phyloP scores from a whole-genome alignment of 371 early-diverging fungal genomes.

The Mortierella sp. region DNA sequence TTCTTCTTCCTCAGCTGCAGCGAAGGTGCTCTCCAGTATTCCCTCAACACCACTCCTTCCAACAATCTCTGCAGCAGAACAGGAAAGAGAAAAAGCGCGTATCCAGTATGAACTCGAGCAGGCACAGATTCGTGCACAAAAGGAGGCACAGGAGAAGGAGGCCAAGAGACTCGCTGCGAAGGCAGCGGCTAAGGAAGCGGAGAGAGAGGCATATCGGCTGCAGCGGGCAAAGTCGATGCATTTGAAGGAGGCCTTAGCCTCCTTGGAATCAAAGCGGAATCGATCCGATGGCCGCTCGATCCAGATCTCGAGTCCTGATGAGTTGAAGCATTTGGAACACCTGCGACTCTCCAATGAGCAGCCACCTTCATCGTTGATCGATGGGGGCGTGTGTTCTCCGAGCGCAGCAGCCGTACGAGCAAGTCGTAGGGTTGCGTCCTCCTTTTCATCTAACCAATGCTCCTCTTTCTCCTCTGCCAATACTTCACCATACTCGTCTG shows the following conservation, averaged over 20 bases:
- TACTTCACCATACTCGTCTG: not conserved
- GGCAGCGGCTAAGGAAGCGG: conserved; percentile 44
- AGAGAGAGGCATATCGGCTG: conserved; percentile 34
- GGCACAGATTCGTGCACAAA: conserved; percentile 29
- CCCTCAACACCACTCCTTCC: conserved; percentile 34
- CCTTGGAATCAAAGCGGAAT: conserved; percentile 38
- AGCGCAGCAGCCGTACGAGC: conserved; percentile 25
- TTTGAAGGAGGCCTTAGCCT: conserved; percentile 49
- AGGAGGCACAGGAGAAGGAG: conserved; percentile 34
- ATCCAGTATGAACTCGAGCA: conserved; percentile 40
- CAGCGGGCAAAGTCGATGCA: conserved; percentile 36
- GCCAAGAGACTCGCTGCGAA: conserved; percentile 19
- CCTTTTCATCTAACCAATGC: conserved; percentile 12
- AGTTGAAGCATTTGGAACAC: conserved; percentile 47
- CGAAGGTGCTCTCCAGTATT: conserved; percentile 1
- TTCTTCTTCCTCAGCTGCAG: not conserved
- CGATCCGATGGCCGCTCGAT: conserved; percentile 31
- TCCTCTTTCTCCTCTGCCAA: not conserved
- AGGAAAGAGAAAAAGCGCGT: conserved; percentile 31
- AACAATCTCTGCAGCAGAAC: conserved; percentile 34
- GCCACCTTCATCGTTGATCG: not conserved
- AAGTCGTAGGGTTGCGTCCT: conserved; percentile 26
- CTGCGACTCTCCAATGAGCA: conserved; percentile 19
- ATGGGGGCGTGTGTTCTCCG: conserved; percentile 11
- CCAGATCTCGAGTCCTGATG: conserved; percentile 27